A percentile compares a stretch with the other conserved stretches of the same genome.
These are phyloP conservation scores for Scedosporium aurantiacum DNA, from an alignment of 2,329 filamentous ascomycete genomes.

Conservation along the genomic window DNA sequence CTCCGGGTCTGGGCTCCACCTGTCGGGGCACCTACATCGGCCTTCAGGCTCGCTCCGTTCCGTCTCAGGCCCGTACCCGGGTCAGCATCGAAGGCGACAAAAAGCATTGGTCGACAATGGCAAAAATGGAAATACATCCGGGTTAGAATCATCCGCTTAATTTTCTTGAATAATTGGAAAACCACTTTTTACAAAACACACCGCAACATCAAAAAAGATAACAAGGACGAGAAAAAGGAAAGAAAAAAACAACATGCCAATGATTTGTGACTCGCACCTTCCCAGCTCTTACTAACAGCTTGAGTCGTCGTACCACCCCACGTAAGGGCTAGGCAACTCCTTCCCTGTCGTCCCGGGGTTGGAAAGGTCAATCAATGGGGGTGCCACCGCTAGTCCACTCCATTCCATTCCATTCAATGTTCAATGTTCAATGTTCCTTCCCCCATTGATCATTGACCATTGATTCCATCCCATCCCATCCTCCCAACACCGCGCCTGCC, in stretches of 20 bases:
- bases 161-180: too few species aligned
- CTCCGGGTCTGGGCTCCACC: background rate
- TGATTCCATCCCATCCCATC: background rate
- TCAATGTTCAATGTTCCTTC: too few species aligned
- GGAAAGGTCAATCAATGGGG: background rate
- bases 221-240: background rate
- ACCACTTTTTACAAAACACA: too few species aligned
- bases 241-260: background rate
- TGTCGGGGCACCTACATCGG: background rate
- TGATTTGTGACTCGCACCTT: background rate
- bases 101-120: background rate
- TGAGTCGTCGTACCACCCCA: background rate
- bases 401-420: background rate
- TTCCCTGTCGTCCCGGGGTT: background rate
- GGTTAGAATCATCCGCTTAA: too few species aligned
- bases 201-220: background rate
- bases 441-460: too few species aligned
- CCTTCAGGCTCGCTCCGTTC: background rate
- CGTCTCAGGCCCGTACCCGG: background rate
- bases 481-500: background rate
- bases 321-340: background rate
- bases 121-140: too few species aligned
- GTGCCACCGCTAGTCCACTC: background rate
- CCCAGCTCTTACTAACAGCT: background rate
- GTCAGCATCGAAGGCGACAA: background rate